phyloP scores from a whole-genome alignment of 2,329 filamentous ascomycete species.

The Ramichloridium luteum region DNA sequence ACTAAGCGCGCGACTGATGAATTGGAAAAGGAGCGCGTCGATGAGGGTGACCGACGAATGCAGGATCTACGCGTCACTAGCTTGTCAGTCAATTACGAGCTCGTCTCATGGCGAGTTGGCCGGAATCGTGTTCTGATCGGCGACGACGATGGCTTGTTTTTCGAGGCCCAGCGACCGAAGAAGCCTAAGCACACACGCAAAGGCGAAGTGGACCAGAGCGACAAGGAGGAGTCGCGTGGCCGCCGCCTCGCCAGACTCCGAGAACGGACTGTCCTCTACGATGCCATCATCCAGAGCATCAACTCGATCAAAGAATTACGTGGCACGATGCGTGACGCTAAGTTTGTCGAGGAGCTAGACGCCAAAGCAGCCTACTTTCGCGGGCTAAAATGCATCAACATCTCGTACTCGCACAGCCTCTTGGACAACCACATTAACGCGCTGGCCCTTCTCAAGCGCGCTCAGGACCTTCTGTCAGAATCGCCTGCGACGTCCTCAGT shows the following conservation, averaged over 20 bases:
- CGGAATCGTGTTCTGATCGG: conserved; percentile 83
- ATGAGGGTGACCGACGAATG: conserved; percentile 74
- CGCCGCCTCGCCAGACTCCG: conserved; percentile 68
- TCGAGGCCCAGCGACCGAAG: conserved; percentile 41
- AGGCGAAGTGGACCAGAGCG: conserved; percentile 33
- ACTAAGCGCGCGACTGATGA: conserved; percentile 91
- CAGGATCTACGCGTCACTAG: conserved; percentile 86
- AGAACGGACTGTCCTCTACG: conserved; percentile 80
- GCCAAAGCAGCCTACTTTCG: conserved; percentile 73
- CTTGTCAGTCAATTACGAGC: conserved; percentile 84
- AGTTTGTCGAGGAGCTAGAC: conserved; percentile 65
- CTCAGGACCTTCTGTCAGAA: conserved; percentile 47
- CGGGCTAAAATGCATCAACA: conserved; percentile 75
- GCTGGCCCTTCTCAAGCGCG: conserved; percentile 70
- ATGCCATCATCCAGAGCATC: conserved; percentile 80
- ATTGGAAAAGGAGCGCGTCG: conserved; percentile 66
- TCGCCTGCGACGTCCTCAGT: conserved; percentile 18
- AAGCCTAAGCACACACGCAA: conserved; percentile 41
- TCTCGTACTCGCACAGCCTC: conserved; percentile 73
- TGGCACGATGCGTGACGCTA: conserved; percentile 73
- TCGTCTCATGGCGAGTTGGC: conserved; percentile 89
- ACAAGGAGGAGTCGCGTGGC: conserved; percentile 55
- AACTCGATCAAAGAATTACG: conserved; percentile 81
- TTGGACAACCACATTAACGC: conserved; percentile 62
- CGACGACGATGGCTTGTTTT: conserved; percentile 60